Conservation (phyloP, 1,284 basidiomycete species). For the Melanopsichium pennsylvanicum region DNA sequence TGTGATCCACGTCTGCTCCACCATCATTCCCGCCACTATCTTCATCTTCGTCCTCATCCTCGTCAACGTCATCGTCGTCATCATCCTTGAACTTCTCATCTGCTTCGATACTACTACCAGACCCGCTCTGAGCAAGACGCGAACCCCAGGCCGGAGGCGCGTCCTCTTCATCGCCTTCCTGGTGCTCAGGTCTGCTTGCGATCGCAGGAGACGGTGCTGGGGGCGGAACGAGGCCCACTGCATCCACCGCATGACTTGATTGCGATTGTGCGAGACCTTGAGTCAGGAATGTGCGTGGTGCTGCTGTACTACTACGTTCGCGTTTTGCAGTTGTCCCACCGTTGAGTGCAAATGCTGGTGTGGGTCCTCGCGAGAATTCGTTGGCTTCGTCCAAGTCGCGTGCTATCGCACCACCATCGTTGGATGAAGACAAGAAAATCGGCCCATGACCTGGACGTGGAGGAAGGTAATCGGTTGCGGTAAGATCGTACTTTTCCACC, state of each 20-base stretch:
- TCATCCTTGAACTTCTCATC: not conserved
- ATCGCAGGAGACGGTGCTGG: constrained; percentile 43
- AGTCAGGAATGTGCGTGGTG: constrained; percentile 19
- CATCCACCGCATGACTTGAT: constrained; percentile 16
- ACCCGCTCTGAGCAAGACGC: no score
- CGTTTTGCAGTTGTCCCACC: constrained; percentile 29
- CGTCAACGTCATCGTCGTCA: constrained; percentile 9
- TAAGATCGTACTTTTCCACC: constrained; percentile 79
- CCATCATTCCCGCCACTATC: constrained; percentile 7
- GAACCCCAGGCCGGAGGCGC: no score
- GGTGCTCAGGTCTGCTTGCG: constrained; percentile 34
- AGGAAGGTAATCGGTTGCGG: constrained; percentile 38
- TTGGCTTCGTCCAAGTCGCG: not conserved
- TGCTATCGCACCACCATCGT: not conserved
- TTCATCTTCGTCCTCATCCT: constrained; percentile 6
- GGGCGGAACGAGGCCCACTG: constrained; percentile 37
- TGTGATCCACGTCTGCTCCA: constrained; percentile 6
- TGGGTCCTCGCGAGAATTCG: constrained; percentile 20
- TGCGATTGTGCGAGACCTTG: constrained; percentile 12
- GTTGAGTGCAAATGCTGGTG: constrained; percentile 15
- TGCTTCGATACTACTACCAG: no score
- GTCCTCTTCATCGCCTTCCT: constrained; percentile 30
- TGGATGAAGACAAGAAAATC: not conserved
- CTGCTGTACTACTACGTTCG: constrained; percentile 31
- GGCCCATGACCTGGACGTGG: constrained; percentile 19